A percentile compares a stretch with the other conserved stretches of the same genome.
Conservation (phyloP, 2,329 filamentous ascomycete species). For the Apiospora kogelbergensis region DNA sequence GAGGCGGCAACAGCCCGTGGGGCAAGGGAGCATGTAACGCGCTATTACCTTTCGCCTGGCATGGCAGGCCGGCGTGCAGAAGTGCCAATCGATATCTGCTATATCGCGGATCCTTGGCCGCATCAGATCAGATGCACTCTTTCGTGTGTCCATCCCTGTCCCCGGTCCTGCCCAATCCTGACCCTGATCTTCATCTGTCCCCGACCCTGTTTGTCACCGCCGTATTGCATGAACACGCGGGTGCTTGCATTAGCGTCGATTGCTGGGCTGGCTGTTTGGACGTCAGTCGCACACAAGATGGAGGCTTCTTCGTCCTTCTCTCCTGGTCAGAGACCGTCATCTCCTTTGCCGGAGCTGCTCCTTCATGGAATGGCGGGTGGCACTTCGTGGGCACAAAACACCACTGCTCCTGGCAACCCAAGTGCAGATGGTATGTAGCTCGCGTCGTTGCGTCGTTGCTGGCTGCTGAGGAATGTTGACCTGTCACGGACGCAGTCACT, state of each 20-base stretch:
- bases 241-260: slow-evolving; percentile 14
- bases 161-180: background rate
- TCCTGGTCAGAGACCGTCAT: background rate
- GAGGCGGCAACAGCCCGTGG: too few relatives aligned
- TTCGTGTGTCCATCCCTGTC: background rate
- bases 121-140: background rate
- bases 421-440: background rate
- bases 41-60: background rate
- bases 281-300: slow-evolving; percentile 11
- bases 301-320: background rate
- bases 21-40: background rate
- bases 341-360: background rate
- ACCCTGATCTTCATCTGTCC: background rate
- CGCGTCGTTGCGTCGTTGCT: background rate
- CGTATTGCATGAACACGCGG: slow-evolving; percentile 12
- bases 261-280: slow-evolving; percentile 15
- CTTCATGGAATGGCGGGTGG: background rate
- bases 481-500: background rate
- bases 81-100: background rate
- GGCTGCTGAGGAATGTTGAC: background rate
- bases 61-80: too few relatives aligned
- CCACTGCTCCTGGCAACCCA: background rate
- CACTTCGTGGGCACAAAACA: background rate
- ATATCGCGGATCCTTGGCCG: background rate
- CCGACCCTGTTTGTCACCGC: slow-evolving; percentile 3